Base-by-base conservation (phyloP, 371 early-diverging fungal genomes). In the Circinella minor region DNA sequence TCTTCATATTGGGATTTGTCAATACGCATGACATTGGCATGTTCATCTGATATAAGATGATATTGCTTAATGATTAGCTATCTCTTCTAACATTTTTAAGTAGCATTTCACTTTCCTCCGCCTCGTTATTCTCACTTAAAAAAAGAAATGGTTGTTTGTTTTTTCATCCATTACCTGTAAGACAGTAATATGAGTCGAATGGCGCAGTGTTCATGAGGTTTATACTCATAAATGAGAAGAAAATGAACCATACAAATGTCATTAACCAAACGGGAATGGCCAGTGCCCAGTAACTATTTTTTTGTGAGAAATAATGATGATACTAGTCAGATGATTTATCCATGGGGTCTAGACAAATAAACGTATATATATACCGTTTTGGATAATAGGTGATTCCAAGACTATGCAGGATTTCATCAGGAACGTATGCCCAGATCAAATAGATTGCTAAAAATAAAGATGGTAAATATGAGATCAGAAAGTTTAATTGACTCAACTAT, bases 371-470 rank as follows among this genome's bases (percentile, higher is more conserved):
- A n/a, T 85, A 85, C 90, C 88, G 81, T 75, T 82, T 85, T 1
- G 92, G 93, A 78, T 92, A 93, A 65, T 94, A 94, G 4, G 92
- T 90, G 55, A 95, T 90, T 0, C 94, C 94, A 20, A 92, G 70
- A 2, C 86, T 86, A 49, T 87, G 86, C 8, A 95, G 81, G 17
- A 88, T 80, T 36, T 84, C 79, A 71, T 94, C 93, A n/a, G 96
- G 94, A 7, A 93, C 82, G 72, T 92, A 90, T 0, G 94, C 93
- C 94, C 94, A 94, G 46, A 89, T 75, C 34, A 94, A 71, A 63
- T 93, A 94, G 69, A 92, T 83, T 14, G 72, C 87, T 85, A 57
- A 43, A 43, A 11, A 34, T 17, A 61, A 15, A 13, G 1, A 15
- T 47, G 47, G 47, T 47, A 9, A 47, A 47, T 47, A 9, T 47